phyloP scores from a whole-genome alignment of 805 yeast species.

The Wickerhamomyces canadensis region DNA sequence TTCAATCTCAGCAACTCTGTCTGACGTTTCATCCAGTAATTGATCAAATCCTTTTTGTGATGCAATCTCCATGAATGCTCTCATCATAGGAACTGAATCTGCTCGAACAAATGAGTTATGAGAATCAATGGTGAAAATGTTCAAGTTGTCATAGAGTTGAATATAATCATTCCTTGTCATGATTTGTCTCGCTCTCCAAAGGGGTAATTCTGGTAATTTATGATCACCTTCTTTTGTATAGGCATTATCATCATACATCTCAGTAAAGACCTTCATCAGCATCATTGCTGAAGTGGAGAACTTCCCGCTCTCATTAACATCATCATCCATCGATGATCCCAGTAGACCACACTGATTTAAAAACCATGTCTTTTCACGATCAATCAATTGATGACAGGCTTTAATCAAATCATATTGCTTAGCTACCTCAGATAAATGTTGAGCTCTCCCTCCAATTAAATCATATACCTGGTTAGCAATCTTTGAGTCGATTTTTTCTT shows the following conservation, averaged over 20 bases:
- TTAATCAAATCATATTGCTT: constrained; percentile 47
- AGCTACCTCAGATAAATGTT: constrained; percentile 69
- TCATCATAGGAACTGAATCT: constrained; percentile 85
- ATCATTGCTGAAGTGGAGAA: constrained; percentile 71
- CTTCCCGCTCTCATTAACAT: constrained; percentile 80
- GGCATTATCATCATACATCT: constrained; percentile 41
- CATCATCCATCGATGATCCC: constrained; percentile 81
- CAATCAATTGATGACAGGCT: constrained; percentile 68
- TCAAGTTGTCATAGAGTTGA: constrained; percentile 66
- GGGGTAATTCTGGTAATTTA: constrained; percentile 63
- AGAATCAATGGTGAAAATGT: constrained; percentile 75
- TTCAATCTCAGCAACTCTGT: constrained; percentile 71
- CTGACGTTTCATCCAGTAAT: constrained; percentile 56
- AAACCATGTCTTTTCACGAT: constrained; percentile 81
- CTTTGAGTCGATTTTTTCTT: constrained; percentile 33
- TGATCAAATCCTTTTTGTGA: constrained; percentile 66
- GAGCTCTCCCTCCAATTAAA: constrained; percentile 80
- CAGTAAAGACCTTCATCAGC: constrained; percentile 62
- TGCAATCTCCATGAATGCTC: constrained; percentile 77
- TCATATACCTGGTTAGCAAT: constrained; percentile 53
- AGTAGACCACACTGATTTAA: constrained; percentile 75
- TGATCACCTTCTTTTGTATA: constrained; percentile 32
- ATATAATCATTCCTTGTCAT: constrained; percentile 85
- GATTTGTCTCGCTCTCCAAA: constrained; percentile 79
- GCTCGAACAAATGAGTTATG: constrained; percentile 62